Base-by-base conservation (phyloP, 1,284 basidiomycete genomes). In the Meripilus lineatus region DNA sequence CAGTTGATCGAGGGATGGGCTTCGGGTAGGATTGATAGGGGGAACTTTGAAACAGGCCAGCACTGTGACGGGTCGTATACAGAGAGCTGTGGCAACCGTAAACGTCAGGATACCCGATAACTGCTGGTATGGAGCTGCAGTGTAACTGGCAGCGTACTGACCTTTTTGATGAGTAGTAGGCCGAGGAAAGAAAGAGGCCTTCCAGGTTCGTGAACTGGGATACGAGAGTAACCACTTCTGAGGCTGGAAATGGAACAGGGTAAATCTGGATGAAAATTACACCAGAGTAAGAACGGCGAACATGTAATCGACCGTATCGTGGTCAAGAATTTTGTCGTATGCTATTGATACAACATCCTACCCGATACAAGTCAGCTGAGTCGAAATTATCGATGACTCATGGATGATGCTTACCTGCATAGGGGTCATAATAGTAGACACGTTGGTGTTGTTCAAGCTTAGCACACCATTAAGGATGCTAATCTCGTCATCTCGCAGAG, bases 141-240 rank as follows among this genome's bases (percentile, higher is more conserved):
- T 21, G 25, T 2, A 17, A 25, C 10, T 25, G 11, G 17, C 21
- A 1, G 32, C 20, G 33, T 32, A 44, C 49, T 13, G 32, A 83
- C 87, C 72, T 84, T 87, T 59, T 94, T 94, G 40, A 93, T 76
- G 14, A 97, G 77, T 3, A 99, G 73, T 54, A 97, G 77, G 0
- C 95, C 95, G 11, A 89, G 68, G 58, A 96, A 97, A 32, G 89
- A 79, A 11, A 81, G 68, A 2, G 83, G 78, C 42, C 88, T 77
- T 3, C 77, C 79, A 3, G 87, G 76, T 53, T 88, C 82, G 59
- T 97, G 89, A 1, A 99, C 77, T 0, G 95, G 95, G 53, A 98
- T 92, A 20, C 95, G 84, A 2, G 93, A 96, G 63, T 97, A 97
- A 0, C 95, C 95, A 46, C 84, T 91, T 14, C 79, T 61, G 14